A percentile compares a stretch with the other conserved stretches of the same genome.
These are phyloP conservation scores for Salvia splendens DNA, from an alignment of 257 asterid genomes.

Conservation along the genomic window DNA sequence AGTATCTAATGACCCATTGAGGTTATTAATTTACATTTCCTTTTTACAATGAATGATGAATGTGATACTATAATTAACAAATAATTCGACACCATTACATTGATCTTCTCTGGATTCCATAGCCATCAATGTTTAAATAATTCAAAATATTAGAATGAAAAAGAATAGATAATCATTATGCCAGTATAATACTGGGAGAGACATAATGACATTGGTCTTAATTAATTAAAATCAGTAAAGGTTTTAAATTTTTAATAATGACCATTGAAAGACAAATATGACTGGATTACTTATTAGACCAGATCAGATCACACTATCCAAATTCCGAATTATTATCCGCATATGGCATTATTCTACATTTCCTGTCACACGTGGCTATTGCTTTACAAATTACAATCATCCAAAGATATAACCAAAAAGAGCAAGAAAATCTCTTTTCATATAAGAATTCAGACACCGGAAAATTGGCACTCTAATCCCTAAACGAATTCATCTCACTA, in stretches of 20 bases:
- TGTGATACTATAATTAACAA: neutral
- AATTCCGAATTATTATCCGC: neutral
- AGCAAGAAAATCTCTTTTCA: neutral
- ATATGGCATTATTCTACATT: conserved; percentile 20
- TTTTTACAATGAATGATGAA: neutral
- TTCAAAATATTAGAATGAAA: neutral
- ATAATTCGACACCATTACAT: neutral
- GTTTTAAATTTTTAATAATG: neutral
- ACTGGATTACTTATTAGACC: neutral
- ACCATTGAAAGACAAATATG: neutral
- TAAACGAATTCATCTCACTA: neutral
- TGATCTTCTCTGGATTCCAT: neutral
- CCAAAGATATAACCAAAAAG: conserved; percentile 13
- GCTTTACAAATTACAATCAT: conserved; percentile 31
- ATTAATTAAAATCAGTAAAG: neutral
- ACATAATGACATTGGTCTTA: conserved; percentile 9
- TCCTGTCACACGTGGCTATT: conserved; percentile 32
- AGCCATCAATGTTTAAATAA: neutral
- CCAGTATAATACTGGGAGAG: neutral
- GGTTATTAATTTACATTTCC: neutral
- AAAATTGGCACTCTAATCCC: conserved; percentile 10
- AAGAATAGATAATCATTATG: neutral
- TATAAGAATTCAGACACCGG: neutral
- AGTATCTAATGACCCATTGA: neutral
- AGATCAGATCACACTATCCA: conserved; percentile 23